phyloP scores from a whole-genome alignment of 2,329 filamentous ascomycete species.

The Neofusicoccum ribis region DNA sequence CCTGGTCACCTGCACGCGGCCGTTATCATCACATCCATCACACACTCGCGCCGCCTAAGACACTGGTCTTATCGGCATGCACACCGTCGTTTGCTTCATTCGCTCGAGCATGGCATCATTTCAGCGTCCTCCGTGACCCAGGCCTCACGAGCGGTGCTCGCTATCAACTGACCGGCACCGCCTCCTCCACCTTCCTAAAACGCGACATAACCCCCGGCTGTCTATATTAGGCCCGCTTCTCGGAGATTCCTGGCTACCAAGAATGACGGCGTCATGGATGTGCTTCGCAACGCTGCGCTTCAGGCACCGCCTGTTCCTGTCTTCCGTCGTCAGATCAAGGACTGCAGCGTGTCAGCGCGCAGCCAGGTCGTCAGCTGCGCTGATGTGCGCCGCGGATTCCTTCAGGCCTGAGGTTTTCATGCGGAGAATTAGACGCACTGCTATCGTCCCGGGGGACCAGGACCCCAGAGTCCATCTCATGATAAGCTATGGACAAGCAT shows the following conservation, averaged over 20 bases:
- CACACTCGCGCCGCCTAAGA: background rate
- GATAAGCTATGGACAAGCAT: conserved; percentile 3
- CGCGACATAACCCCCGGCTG: background rate
- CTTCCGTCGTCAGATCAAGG: too few species aligned
- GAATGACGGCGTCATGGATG: background rate
- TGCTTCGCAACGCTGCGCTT: background rate
- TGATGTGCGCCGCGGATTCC: too few species aligned
- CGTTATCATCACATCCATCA: background rate
- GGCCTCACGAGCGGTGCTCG: background rate
- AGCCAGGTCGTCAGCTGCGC: too few species aligned
- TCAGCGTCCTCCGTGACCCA: background rate
- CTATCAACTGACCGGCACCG: background rate
- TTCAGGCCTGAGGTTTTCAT: too few species aligned
- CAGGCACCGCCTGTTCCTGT: background rate
- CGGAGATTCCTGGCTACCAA: background rate
- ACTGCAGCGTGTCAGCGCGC: too few species aligned
- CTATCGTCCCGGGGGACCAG: background rate
- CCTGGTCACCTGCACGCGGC: background rate
- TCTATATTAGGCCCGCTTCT: background rate
- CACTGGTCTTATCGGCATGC: background rate
- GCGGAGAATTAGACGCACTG: background rate
- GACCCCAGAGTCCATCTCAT: background rate
- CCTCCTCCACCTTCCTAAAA: background rate
- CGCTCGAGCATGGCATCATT: background rate
- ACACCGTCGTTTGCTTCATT: background rate